Percentiles rank a stretch among this genome's conserved stretches.
Conservation (phyloP, 805 yeast genomes). For the Pichia membranifaciens region DNA sequence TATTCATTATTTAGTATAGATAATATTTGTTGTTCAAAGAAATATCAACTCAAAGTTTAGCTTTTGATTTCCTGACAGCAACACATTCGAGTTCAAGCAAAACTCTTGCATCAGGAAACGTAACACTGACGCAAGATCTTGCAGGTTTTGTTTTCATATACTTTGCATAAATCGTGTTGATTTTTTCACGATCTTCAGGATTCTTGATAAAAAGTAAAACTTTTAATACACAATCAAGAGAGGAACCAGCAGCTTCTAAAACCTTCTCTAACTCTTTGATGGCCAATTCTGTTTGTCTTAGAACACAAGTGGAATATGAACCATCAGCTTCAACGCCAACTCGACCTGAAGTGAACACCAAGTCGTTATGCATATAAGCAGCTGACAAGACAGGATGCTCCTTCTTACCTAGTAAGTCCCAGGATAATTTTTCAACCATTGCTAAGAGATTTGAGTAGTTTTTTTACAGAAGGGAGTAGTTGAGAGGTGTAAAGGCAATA, state of each 20-base stretch:
- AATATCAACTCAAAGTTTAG: conserved; percentile 20
- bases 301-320: conserved; percentile 36
- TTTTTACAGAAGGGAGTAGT: no score
- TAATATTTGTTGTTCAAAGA: no score
- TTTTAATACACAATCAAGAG: conserved; percentile 42
- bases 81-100: conserved; percentile 49
- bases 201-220: conserved; percentile 44
- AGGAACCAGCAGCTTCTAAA: conserved; percentile 40
- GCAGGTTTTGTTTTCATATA: conserved; percentile 46
- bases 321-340: conserved; percentile 31
- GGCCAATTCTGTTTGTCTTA: conserved; percentile 41
- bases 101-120: conserved; percentile 44
- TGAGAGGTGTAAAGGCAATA: no score
- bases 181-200: conserved; percentile 34
- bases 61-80: conserved; percentile 25
- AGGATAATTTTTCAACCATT: no score
- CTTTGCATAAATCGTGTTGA: conserved; percentile 43
- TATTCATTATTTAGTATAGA: no score
- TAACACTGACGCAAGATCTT: conserved; percentile 47
- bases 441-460: no score
- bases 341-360: conserved; percentile 27
- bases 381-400: conserved; percentile 16
- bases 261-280: conserved; percentile 38
- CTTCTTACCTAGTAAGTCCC: no score
- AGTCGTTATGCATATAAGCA: conserved; percentile 13